Base-by-base conservation (phyloP, 164 flowering plant species). In the Magnolia officinalis region DNA sequence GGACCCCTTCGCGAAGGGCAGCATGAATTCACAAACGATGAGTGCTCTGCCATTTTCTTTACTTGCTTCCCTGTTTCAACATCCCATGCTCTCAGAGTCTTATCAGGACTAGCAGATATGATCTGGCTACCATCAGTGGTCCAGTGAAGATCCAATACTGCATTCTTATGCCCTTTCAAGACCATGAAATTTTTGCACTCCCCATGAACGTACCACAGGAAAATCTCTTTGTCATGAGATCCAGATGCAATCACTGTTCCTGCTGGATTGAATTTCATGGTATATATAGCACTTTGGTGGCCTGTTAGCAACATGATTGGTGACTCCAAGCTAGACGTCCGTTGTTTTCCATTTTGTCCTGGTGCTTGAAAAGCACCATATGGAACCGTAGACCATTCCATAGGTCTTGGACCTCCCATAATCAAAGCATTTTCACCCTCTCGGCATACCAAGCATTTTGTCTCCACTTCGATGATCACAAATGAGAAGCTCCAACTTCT, bases 141-240 rank as follows among this genome's bases (percentile, higher is more conserved):
- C 99, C 99, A 96, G 65, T 92, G 97, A 78, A 96, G 93, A 78
- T 96, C 99, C 78, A 94, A 78, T 31, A 96, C 80, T 65, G 98
- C 99, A 83, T 96, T 96, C 85, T 96, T 96, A 86, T 96, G 99
- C 76, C 99, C 99, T 84, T 87, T 92, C 70, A 96, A 70, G 72
- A 96, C 97, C 96, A 91, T 90, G 79, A 85, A 96, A 81, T 96
- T 96, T 80, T 94, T 96, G 90, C 99, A 96, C 2, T 94, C 99
- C 50, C 98, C 99, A 67, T 88, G 88, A 50, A 94, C 95, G 78
- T 90, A 66, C 99, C 99, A 96, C 19, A 96, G 87, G 77, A 94
- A 96, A 67, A 96, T 96, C 73, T 96, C 99, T 78, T 78, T 87
- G 81, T 96, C 99, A 66, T 96, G 97, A 23, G 99, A 96, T 64